Evolutionary conservation across 495 filamentous ascomycete species (phyloP), one percentile per base, ranked within the genome.

Genomic region (Tuber brumale): DNA sequence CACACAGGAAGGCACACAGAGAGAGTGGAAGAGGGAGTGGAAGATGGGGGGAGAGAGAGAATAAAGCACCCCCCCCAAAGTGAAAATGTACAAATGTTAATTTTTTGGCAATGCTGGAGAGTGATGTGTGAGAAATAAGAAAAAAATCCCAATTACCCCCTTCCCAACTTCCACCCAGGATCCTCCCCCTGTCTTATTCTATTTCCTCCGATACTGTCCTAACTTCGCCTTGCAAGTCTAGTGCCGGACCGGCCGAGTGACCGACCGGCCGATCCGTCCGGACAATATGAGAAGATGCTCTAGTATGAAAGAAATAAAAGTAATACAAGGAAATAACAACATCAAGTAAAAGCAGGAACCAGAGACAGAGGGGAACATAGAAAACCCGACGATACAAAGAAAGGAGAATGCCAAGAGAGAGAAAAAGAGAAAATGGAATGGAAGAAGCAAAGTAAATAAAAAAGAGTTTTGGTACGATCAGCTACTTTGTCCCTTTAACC

Each of bases 381-480:
- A 71, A 41, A 69, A 70, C 61, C 72, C 78, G 42, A 43, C 57
- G 35, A 48, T 69, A 69, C 57, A 66, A 31, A 70, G 72, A 66
- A 31, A 72, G 72, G 70, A 41, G 51, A 76, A 51, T 51, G 21
- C 48, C 45, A 73, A 72, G 27, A 45, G 46, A 45, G 46, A 71
- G 44, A 71, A 72, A 42, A 75, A 69, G 72, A 45, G 5, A 70
- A 41, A 69, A 76, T 72, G 70, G 74, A 73, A 46, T 70, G 73
- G 37, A n/a, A 73, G 73, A 79, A 73, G 75, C 78, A 39, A 37
- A 74, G 66, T 72, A 48, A 76, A 80, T 78, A 72, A 79, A 72
- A 72, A 79, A 80, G 77, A 79, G 72, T 72, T 79, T 77, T 80
- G 73, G 73, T 70, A 79, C 70, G 78, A 79, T 73, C 77, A 72